These are phyloP conservation scores for Citrus unshiu DNA, from an alignment of 345 rosid species.

Conservation along the genomic window DNA sequence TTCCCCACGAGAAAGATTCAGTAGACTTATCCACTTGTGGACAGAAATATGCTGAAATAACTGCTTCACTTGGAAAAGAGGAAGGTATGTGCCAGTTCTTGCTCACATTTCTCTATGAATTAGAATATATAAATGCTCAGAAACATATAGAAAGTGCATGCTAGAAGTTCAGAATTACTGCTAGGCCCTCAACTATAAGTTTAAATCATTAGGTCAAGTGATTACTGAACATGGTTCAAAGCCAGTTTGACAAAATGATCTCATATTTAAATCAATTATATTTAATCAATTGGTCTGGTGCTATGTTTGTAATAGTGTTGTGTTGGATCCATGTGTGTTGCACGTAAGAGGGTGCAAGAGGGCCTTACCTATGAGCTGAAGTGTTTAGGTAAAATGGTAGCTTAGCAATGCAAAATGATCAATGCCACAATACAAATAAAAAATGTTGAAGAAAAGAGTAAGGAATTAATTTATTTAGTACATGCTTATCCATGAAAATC, in stretches of 20 bases:
- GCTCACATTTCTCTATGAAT: conserved; percentile 87
- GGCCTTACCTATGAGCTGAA: not conserved
- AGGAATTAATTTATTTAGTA: conserved; percentile 22
- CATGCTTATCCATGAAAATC: conserved; percentile 89
- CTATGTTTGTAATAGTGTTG: not conserved
- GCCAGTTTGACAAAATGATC: not conserved
- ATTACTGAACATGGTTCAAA: not conserved
- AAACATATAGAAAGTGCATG: not conserved
- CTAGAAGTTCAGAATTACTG: not conserved
- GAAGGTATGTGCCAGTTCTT: conserved; percentile 96
- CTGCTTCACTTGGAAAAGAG: conserved; percentile 87
- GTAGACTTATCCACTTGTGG: conserved; percentile 96
- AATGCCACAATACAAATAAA: not conserved
- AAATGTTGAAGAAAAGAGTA: conserved; percentile 5
- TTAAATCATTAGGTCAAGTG: not conserved
- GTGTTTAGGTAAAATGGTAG: not conserved
- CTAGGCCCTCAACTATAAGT: not conserved
- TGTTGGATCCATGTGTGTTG: not conserved
- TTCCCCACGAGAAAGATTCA: conserved; percentile 91
- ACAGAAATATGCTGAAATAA: conserved; percentile 65
- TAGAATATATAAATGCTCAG: conserved; percentile 5
- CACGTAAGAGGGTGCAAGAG: not conserved
- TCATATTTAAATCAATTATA: not conserved
- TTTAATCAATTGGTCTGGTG: not conserved
- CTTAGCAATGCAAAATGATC: not conserved